Evolutionary conservation across 176 grass and related monocot genomes (phyloP).

Genomic region (Aegilops tauschii): DNA sequence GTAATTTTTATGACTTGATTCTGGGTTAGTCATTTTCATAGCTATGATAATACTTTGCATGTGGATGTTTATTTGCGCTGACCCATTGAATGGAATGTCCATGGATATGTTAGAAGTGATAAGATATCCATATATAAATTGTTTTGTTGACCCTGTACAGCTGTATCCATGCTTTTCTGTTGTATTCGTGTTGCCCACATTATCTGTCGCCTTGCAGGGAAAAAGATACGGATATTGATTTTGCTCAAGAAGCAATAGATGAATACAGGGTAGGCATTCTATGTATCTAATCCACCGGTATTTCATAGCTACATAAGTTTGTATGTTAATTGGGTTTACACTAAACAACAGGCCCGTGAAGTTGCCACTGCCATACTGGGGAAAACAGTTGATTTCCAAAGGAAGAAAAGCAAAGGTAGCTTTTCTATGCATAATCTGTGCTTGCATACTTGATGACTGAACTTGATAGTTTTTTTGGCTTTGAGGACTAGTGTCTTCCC

Average conservation of each 20-base stretch:
- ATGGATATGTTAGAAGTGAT: constrained; percentile 11
- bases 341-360: constrained; percentile 71
- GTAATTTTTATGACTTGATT: constrained; percentile 50
- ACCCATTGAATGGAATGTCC: neutral
- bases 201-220: constrained; percentile 66
- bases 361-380: constrained; percentile 63
- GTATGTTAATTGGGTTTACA: constrained; percentile 24
- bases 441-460: constrained; percentile 18
- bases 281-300: constrained; percentile 11
- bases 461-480: neutral
- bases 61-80: neutral
- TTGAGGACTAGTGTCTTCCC: neutral
- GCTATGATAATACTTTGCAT: constrained; percentile 8
- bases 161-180: constrained; percentile 5
- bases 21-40: constrained; percentile 3
- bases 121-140: constrained; percentile 2
- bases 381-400: constrained; percentile 95
- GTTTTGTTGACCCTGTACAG: neutral
- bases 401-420: constrained; percentile 94
- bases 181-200: neutral
- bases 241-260: constrained; percentile 99
- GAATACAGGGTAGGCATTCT: constrained; percentile 80
- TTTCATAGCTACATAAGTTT: neutral
- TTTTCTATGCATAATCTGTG: neutral
- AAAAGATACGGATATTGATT: constrained; percentile 96